Evolutionary conservation across 139 green algal species (phyloP).

Genomic region (Chlorella sp.): DNA sequence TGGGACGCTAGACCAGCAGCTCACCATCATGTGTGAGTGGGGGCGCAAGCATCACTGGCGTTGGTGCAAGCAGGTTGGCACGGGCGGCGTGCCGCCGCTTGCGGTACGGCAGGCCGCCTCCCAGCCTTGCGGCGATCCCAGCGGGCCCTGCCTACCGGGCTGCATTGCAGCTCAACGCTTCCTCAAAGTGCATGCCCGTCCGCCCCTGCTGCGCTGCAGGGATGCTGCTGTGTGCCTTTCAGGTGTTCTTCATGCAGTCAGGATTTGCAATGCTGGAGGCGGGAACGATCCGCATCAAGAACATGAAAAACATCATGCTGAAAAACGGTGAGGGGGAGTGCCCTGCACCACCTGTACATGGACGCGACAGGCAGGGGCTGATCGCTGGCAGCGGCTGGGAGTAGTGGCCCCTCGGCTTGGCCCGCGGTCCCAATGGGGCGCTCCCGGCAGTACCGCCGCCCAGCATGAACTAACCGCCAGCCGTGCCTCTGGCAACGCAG

Average conservation of each 20-base stretch:
- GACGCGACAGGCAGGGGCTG: neutral
- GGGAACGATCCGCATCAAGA: slow-evolving; percentile 49
- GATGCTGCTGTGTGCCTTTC: slow-evolving; percentile 59
- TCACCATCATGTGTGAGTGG: slow-evolving; percentile 20
- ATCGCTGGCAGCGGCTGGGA: neutral
- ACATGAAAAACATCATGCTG: slow-evolving; percentile 59
- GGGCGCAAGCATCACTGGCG: too few relatives aligned
- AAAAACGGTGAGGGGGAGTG: slow-evolving; percentile 30
- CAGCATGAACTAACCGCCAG: neutral
- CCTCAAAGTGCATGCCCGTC: neutral
- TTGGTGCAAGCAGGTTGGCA: too few relatives aligned
- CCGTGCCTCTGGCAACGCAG: neutral
- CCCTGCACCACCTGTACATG: neutral
- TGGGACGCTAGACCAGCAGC: neutral
- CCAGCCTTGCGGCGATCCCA: neutral
- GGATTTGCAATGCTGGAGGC: slow-evolving; percentile 59
- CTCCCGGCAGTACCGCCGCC: neutral
- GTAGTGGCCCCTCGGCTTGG: neutral
- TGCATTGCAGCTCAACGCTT: neutral
- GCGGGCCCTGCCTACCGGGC: neutral
- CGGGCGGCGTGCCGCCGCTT: too few relatives aligned
- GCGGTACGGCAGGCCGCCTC: neutral
- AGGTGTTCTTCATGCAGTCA: slow-evolving; percentile 60
- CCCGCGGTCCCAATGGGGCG: too few relatives aligned
- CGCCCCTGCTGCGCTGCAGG: neutral